Evolutionary conservation across 805 yeast species (phyloP), one percentile per base, ranked within the genome.

Genomic region (Lipomyces lipofer): DNA sequence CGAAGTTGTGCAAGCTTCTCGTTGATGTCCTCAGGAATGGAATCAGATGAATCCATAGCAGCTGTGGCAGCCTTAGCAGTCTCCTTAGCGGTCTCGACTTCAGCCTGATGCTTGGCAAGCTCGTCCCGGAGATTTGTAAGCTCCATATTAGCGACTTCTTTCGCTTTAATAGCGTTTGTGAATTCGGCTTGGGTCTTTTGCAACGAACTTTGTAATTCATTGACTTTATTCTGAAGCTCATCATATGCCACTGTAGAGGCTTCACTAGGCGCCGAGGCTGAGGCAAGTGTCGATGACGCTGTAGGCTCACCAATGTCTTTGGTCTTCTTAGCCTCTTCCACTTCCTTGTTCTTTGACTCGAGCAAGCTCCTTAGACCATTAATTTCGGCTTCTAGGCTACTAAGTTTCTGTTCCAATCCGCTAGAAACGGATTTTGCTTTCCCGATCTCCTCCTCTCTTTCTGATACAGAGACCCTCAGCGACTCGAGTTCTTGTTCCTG

Each of bases 161-260:
- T n/a, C n/a, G n/a, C n/a, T n/a, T n/a, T n/a, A n/a, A n/a, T n/a
- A n/a, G n/a, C n/a, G 12, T 30, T 17, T 2, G 43, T 22, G 10
- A 56, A 49, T 42, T 51, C 42, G n/a, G 36, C 44, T 40, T 56
- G 43, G 17, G 47, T 27, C 10, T 47, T 40, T 29, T 30, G 45
- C 12, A 57, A 42, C 29, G 27, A 33, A 12, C 51, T 15, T 10
- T 49, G 50, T 28, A 70, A 64, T n/a, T 66, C 70, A 27, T 69
- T 69, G 52, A 67, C 64, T 47, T 75, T 60, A 51, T 67, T 69
- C 53, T 71, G 72, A 33, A 68, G 66, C 25, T 71, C 70, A 3
- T 30, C 38, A n/a, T n/a, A n/a, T n/a, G n/a, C n/a, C n/a, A n/a
- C n/a, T 22, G 21, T 42, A 33, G 45, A 19, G n/a, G 5, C 32